A percentile compares a stretch with the other conserved stretches of the same genome.
Evolutionary conservation across 495 filamentous ascomycete genomes (phyloP).

Genomic region (Cercophora samala): DNA sequence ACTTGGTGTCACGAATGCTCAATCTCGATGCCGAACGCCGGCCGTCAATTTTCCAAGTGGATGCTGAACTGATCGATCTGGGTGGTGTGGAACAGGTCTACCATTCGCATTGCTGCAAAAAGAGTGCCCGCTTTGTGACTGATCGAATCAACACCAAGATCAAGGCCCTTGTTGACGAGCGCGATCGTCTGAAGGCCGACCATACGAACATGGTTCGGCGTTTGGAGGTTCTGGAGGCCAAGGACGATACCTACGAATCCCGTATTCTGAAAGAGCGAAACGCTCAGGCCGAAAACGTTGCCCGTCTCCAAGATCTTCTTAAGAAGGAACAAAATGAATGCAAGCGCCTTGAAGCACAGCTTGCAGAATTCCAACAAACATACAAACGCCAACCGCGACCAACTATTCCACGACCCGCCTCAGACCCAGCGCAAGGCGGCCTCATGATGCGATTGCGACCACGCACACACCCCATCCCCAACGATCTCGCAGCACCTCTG

Average conservation of each 20-base stretch:
- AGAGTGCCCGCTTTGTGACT: constrained; percentile 32
- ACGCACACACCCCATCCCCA: constrained; percentile 16
- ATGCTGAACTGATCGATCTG: constrained; percentile 34
- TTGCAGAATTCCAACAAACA: constrained; percentile 24
- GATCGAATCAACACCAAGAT: constrained; percentile 29
- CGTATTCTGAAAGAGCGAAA: constrained; percentile 31
- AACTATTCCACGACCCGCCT: constrained; percentile 11
- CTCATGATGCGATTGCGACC: constrained; percentile 23
- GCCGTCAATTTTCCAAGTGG: constrained; percentile 33
- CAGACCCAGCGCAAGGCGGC: constrained; percentile 16
- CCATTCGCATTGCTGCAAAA: constrained; percentile 40
- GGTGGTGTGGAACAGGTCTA: constrained; percentile 45
- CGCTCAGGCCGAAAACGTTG: constrained; percentile 21
- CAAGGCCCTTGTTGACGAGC: constrained; percentile 26
- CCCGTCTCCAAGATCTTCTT: constrained; percentile 27
- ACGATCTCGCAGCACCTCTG: not conserved
- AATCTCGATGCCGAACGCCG: constrained; percentile 24
- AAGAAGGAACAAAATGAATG: constrained; percentile 28
- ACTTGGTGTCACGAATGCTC: constrained; percentile 36
- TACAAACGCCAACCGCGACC: constrained; percentile 14
- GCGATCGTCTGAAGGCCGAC: constrained; percentile 27
- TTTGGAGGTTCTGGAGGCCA: constrained; percentile 32
- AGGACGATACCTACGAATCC: constrained; percentile 34
- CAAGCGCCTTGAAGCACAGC: constrained; percentile 17
- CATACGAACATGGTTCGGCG: constrained; percentile 27